These are phyloP conservation scores for Helicocarpus griseus DNA, from an alignment of 2,329 filamentous ascomycete genomes.

Conservation along the genomic window DNA sequence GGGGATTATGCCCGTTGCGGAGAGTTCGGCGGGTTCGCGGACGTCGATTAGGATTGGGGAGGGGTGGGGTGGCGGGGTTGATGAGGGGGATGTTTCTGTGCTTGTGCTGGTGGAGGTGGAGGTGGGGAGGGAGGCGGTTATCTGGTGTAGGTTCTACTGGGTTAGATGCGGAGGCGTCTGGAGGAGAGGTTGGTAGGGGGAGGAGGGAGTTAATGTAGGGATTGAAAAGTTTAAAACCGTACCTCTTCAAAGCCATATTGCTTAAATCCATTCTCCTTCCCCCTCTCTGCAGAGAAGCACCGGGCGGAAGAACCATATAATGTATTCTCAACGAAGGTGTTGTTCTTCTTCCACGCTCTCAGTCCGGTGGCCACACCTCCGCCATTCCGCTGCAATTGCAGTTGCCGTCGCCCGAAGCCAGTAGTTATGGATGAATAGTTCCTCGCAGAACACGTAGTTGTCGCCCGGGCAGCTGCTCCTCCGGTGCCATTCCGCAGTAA, in stretches of 20 bases:
- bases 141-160: constrained; percentile 16
- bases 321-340: no score
- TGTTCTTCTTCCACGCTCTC: background rate
- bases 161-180: background rate
- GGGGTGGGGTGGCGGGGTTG: constrained; percentile 26
- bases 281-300: background rate
- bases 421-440: no score
- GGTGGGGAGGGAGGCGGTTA: constrained; percentile 26
- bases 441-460: no score
- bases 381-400: background rate
- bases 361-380: background rate
- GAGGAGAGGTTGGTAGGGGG: background rate
- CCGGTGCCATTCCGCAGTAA: background rate
- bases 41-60: constrained; percentile 35
- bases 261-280: constrained; percentile 5
- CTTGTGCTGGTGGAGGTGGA: constrained; percentile 23
- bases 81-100: constrained; percentile 18
- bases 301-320: no score
- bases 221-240: background rate
- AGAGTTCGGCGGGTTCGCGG: constrained; percentile 39
- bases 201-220: background rate
- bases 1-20: constrained; percentile 54
- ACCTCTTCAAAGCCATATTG: constrained; percentile 14
- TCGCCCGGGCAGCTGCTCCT: background rate
- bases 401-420: background rate